These are phyloP conservation scores for Candida ficus DNA, from an alignment of 805 yeast species.

Conservation along the genomic window DNA sequence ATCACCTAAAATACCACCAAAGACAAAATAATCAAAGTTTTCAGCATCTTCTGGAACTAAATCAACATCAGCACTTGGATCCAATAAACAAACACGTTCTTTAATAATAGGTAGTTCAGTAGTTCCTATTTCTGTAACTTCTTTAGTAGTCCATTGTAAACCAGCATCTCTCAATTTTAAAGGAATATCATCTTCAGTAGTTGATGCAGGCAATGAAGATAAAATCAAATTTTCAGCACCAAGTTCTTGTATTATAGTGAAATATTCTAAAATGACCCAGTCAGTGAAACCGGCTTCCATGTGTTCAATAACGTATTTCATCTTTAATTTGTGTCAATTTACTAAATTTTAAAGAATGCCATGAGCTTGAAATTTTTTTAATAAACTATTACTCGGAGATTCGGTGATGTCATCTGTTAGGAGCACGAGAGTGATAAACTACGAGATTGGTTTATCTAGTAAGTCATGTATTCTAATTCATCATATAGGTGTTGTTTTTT, in stretches of 20 bases:
- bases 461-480: too few species aligned
- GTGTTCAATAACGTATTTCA: slow-evolving; percentile 94
- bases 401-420: too few species aligned
- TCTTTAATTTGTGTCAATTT: neutral
- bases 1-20: slow-evolving; percentile 95
- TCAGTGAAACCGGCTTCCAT: slow-evolving; percentile 97
- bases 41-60: slow-evolving; percentile 63
- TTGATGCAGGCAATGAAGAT: slow-evolving; percentile 66
- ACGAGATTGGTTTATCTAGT: too few species aligned
- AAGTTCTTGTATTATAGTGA: slow-evolving; percentile 75
- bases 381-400: too few species aligned
- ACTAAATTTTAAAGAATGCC: neutral
- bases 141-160: slow-evolving; percentile 77
- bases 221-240: slow-evolving; percentile 71
- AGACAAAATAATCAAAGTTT: slow-evolving; percentile 80
- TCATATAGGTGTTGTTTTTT: too few species aligned
- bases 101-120: slow-evolving; percentile 37
- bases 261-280: slow-evolving; percentile 89
- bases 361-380: neutral
- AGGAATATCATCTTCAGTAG: slow-evolving; percentile 65
- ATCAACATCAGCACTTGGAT: slow-evolving; percentile 79
- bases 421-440: too few species aligned
- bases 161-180: slow-evolving; percentile 50
- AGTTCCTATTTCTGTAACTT: slow-evolving; percentile 43
- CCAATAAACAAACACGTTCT: slow-evolving; percentile 73